Evolutionary conservation across 106 monocot species (phyloP).

Genomic region (Iris macrosiphon): DNA sequence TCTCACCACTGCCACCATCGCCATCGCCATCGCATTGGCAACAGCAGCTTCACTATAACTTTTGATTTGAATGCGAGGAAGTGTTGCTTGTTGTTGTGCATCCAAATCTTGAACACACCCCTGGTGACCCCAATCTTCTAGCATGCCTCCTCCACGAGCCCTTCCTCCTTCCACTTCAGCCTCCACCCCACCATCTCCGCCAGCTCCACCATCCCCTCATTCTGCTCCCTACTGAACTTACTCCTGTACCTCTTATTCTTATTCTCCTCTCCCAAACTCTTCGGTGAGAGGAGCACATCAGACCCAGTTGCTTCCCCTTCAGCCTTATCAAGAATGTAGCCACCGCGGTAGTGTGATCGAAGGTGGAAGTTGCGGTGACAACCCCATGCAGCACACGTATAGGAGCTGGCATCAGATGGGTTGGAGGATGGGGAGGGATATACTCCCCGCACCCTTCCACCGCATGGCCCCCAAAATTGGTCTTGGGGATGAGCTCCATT

Average conservation of each 20-base stretch:
- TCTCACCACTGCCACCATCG: too few relatives aligned
- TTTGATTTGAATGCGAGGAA: too few relatives aligned
- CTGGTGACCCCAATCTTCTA: conserved; percentile 51
- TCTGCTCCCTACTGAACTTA: conserved; percentile 73
- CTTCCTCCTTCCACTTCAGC: conserved; percentile 63
- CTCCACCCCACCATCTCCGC: conserved; percentile 70
- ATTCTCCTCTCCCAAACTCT: too few relatives aligned
- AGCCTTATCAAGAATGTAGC: too few relatives aligned
- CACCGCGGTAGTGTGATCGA: background rate
- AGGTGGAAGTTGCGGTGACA: background rate
- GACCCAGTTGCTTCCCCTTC: too few relatives aligned
- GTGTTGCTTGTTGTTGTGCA: conserved; percentile 86
- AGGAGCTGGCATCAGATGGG: conserved; percentile 9
- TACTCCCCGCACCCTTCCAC: too few relatives aligned
- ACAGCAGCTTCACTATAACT: too few relatives aligned
- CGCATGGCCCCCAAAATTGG: too few relatives aligned
- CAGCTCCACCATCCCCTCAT: conserved; percentile 68
- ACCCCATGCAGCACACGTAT: background rate
- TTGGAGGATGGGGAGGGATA: background rate
- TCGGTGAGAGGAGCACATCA: too few relatives aligned
- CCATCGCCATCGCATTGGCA: too few relatives aligned
- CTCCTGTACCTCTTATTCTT: conserved; percentile 63
- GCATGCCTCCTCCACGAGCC: conserved; percentile 46
- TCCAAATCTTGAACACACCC: conserved; percentile 86
- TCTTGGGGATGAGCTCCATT: too few relatives aligned